Base-by-base conservation (phyloP, 2,329 filamentous ascomycete genomes). In the Cercospora beticola region DNA sequence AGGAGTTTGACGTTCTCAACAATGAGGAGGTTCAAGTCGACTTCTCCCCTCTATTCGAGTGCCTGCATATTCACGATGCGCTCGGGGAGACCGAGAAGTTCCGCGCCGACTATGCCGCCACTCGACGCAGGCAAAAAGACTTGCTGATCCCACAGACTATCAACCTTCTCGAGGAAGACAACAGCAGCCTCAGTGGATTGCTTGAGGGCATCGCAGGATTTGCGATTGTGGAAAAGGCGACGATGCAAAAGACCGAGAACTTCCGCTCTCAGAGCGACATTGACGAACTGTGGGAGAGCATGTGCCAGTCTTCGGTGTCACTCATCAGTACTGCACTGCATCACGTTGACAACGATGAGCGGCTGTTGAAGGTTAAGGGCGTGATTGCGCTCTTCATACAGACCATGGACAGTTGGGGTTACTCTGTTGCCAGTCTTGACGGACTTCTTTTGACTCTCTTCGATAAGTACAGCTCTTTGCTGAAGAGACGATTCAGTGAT, bases 271-370 rank as follows among this genome's bases (percentile, higher is more conserved):
- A 88, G 10, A 88, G 92, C 72, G 95, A 99, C 82, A 94, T 97
- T n/a, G 95, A 99, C 77, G 95, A 98, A 80, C 83, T 99, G 2
- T 99, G 95, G 95, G 94, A 98, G 76, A 97, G 94, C 0, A 95
- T 98, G 92, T 98, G 94, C 77, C 92, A 94, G 76, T 89, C 90
- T 56, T 90, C 92, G 0, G 93, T 98, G 73, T 87, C 86, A 8
- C 84, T 98, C 59, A 96, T 97, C 70, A 89, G 90, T 0, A 92
- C 90, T 73, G 90, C 92, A 0, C 83, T 99, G 4, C 86, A 87
- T 61, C 88, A 89, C 49, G 88, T 99, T n/a, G 89, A 89, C 68
- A 95, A 96, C 77, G 93, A 95, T 12, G 94, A 98, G 77, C 88
- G 91, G 30, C 83, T 99, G 40, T 84, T 98, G n/a, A 97, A 95